A percentile compares a stretch with the other conserved stretches of the same genome.
phyloP scores from a whole-genome alignment of 225 moss, liverwort and hornwort genomes.

The Ulota crispa region DNA sequence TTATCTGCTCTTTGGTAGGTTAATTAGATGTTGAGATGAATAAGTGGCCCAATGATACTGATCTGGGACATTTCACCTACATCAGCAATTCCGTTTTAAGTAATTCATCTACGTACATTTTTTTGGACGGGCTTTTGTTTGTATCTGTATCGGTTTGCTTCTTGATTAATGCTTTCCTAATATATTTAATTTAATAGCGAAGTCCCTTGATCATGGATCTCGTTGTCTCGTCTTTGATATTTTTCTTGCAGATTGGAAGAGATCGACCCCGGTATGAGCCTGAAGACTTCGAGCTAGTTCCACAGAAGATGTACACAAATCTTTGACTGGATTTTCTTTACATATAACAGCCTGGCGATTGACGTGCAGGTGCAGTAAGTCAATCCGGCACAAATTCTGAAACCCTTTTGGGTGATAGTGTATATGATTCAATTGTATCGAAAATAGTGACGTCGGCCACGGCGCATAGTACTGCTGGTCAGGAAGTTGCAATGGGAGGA shows the following conservation, averaged over 20 bases:
- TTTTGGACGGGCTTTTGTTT: background rate
- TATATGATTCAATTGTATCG: slow-evolving; percentile 42
- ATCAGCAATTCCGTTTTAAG: background rate
- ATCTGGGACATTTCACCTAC: background rate
- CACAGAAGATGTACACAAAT: slow-evolving; percentile 92
- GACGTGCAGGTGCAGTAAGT: slow-evolving; percentile 25
- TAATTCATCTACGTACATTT: background rate
- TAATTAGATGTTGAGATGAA: background rate
- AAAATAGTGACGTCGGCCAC: slow-evolving; percentile 1
- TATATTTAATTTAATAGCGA: background rate
- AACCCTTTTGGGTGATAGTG: slow-evolving; percentile 49
- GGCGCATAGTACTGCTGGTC: slow-evolving; percentile 21
- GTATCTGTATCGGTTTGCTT: background rate
- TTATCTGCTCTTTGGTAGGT: background rate
- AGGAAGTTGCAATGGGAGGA: slow-evolving; percentile 24
- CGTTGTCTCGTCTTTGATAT: slow-evolving; percentile 13
- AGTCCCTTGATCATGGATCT: background rate
- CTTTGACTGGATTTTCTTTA: slow-evolving; percentile 50
- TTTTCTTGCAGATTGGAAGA: slow-evolving; percentile 71
- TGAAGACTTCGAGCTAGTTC: slow-evolving; percentile 92
- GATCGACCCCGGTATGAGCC: slow-evolving; percentile 93
- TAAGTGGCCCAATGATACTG: background rate
- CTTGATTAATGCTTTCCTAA: background rate
- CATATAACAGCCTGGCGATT: slow-evolving; percentile 29
- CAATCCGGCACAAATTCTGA: slow-evolving; percentile 22